Evolutionary conservation across 176 grass and related monocot species (phyloP).

Genomic region (Paspalum vaginatum): DNA sequence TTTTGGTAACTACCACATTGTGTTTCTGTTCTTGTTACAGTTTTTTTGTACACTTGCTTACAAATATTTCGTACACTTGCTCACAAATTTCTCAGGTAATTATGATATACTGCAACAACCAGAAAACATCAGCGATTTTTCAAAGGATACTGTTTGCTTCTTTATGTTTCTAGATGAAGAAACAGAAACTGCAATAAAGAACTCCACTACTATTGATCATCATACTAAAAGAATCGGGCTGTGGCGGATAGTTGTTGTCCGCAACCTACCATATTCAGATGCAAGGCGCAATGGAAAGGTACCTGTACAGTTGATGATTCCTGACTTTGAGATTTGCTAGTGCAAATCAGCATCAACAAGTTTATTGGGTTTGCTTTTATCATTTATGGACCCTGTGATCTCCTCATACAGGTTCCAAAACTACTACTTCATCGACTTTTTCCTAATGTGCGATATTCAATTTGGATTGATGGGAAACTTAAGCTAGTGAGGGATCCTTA

Average conservation of each 20-base stretch:
- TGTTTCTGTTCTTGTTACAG: constrained; percentile 28
- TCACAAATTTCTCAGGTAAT: constrained; percentile 68
- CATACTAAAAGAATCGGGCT: constrained; percentile 68
- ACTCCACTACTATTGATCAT: constrained; percentile 56
- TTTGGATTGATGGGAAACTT: constrained; percentile 99
- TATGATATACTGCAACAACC: constrained; percentile 99
- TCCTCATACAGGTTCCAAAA: constrained; percentile 81
- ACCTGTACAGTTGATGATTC: constrained; percentile 14
- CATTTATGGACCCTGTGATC: constrained; percentile 10
- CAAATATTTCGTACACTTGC: constrained; percentile 22
- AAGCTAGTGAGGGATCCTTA: constrained; percentile 91
- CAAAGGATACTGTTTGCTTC: constrained; percentile 83
- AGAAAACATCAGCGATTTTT: constrained; percentile 78
- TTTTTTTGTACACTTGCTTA: constrained; percentile 31
- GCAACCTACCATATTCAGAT: constrained; percentile 86
- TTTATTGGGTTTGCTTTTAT: constrained; percentile 12
- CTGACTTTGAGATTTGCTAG: constrained; percentile 32
- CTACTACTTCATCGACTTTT: constrained; percentile 95
- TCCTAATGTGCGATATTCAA: constrained; percentile 76
- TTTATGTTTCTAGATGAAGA: constrained; percentile 99
- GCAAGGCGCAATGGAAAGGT: constrained; percentile 97
- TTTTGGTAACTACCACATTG: constrained; percentile 69
- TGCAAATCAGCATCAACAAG: not conserved
- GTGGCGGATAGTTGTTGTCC: constrained; percentile 86
- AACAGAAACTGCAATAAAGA: constrained; percentile 84